Evolutionary conservation across 2,329 filamentous ascomycete genomes (phyloP).

Genomic region (Pyricularia grisea): DNA sequence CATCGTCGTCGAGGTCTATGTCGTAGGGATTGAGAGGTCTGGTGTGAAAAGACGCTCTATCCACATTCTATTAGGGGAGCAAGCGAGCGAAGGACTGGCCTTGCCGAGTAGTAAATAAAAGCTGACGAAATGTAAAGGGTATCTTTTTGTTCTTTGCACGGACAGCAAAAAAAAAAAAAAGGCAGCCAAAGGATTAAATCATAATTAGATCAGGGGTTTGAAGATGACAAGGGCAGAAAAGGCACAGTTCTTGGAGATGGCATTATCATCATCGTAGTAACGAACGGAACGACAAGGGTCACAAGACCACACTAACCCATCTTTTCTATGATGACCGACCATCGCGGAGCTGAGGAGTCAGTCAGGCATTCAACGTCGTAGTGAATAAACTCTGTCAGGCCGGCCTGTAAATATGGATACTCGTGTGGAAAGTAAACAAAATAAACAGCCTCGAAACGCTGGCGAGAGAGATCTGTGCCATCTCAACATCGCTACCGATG

Average conservation of each 20-base stretch:
- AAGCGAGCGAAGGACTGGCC: background rate
- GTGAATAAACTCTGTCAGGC: background rate
- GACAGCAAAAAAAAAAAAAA: background rate
- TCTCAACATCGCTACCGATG: background rate
- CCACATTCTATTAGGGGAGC: background rate
- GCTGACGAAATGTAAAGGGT: background rate
- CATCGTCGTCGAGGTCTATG: background rate
- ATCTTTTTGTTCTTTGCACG: background rate
- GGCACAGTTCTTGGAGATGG: background rate
- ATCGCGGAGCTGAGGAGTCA: background rate
- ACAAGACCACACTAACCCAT: background rate
- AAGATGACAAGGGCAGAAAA: background rate
- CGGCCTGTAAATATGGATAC: background rate
- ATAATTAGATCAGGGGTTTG: background rate
- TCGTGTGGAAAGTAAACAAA: background rate
- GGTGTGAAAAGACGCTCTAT: conserved; percentile 1
- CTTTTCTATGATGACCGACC: background rate
- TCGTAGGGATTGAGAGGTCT: background rate
- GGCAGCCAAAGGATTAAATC: background rate
- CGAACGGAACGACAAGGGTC: background rate
- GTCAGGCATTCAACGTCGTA: background rate
- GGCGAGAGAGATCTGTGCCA: background rate
- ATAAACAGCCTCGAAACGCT: background rate
- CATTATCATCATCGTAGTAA: background rate
- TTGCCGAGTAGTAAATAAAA: background rate